Conservation (phyloP, 139 green algal genomes). For the Tetradesmus lagerheimii region DNA sequence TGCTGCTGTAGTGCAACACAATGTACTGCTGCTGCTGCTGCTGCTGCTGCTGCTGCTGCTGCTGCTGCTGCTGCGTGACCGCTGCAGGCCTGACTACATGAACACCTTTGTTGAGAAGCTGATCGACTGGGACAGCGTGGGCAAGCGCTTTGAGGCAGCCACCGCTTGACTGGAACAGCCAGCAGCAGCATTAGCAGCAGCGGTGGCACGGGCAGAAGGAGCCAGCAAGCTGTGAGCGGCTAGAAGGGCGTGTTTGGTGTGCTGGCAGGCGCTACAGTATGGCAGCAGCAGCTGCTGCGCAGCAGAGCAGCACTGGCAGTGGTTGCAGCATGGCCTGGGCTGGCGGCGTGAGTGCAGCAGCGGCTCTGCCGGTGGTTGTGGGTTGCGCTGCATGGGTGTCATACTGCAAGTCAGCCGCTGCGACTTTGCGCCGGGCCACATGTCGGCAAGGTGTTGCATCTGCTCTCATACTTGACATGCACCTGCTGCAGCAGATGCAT, state of each 20-base stretch:
- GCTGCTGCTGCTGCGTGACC: background rate
- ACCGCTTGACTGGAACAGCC: constrained; percentile 17
- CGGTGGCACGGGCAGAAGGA: background rate
- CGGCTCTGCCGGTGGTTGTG: too few relatives aligned
- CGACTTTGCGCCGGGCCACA: too few relatives aligned
- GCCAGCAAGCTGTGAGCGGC: background rate
- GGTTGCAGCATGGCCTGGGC: too few relatives aligned
- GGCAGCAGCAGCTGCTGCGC: background rate
- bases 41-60: background rate
- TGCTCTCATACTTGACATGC: too few relatives aligned
- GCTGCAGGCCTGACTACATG: constrained; percentile 78
- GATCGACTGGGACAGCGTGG: constrained; percentile 87
- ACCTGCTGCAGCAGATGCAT: too few relatives aligned
- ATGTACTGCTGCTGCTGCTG: background rate
- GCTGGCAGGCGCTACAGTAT: background rate
- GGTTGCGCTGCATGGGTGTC: too few relatives aligned
- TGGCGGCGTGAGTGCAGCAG: too few relatives aligned
- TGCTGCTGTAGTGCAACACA: too few relatives aligned
- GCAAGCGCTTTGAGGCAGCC: constrained; percentile 59
- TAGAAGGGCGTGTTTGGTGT: background rate
- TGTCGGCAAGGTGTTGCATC: too few relatives aligned
- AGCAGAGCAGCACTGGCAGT: background rate
- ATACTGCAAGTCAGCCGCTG: too few relatives aligned
- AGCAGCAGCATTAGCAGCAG: background rate
- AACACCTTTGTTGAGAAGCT: constrained; percentile 88